Conservation (phyloP, 495 filamentous ascomycete genomes). For the Cryomyces minteri region DNA sequence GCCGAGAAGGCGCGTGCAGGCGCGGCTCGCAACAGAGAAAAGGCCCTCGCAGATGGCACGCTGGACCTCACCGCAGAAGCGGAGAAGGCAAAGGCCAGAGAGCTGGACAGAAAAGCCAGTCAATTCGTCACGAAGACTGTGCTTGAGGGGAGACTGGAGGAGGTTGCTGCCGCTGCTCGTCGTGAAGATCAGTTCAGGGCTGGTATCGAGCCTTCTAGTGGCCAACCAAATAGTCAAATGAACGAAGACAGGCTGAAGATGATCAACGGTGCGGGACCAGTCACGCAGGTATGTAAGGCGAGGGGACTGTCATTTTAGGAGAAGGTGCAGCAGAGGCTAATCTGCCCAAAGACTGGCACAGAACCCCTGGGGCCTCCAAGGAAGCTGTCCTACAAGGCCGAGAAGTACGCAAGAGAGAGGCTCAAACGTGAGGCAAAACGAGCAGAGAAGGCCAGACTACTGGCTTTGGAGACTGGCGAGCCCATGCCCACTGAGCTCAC, state of each 20-base stretch:
- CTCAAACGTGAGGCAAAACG: slow-evolving; percentile 4
- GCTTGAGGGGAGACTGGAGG: background rate
- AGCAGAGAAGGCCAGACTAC: slow-evolving; percentile 1
- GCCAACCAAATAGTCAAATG: too few relatives aligned
- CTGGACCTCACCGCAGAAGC: background rate
- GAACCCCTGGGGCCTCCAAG: background rate
- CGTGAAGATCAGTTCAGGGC: background rate
- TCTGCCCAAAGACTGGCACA: too few relatives aligned
- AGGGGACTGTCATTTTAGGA: too few relatives aligned
- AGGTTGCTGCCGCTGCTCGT: background rate
- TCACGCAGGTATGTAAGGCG: too few relatives aligned
- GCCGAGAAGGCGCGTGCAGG: background rate
- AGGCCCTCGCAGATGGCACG: background rate
- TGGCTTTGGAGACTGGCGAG: background rate
- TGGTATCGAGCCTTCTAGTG: too few relatives aligned
- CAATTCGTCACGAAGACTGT: background rate
- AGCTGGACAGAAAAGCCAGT: background rate
- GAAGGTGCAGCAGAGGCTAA: too few relatives aligned
- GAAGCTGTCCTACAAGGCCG: slow-evolving; percentile 1
- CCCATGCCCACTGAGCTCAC: background rate
- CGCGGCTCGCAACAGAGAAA: background rate
- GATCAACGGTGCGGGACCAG: too few relatives aligned
- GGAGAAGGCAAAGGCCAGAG: background rate
- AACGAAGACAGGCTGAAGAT: too few relatives aligned
- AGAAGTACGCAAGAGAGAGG: slow-evolving; percentile 3